Base-by-base conservation (phyloP, 495 filamentous ascomycete species). In the Evansstolkia leycettana region DNA sequence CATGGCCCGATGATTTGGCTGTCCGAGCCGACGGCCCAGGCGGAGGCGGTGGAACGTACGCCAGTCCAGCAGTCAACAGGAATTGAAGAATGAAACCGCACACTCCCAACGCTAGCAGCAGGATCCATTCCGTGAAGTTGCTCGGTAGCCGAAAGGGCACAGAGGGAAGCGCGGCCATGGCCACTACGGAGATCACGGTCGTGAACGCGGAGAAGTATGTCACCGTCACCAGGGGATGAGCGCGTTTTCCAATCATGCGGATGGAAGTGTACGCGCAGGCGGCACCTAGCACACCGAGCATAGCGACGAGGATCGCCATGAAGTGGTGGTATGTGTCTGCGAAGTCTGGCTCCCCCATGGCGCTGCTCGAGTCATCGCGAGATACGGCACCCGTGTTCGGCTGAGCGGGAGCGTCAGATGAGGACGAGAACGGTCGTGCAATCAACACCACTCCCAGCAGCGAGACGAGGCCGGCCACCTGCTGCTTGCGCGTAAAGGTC, bases 21-120 rank as follows among this genome's bases (percentile, higher is more conserved):
- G 42, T 46, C 16, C 35, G 46, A 9, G 38, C 39, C 19, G 31
- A 28, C 27, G 7, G 7, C 18, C 28, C 14, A 13, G n/a, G 16
- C 37, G 37, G 13, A 5, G 30, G 16, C 28, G 61, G 58, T 2
- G 60, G 83, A 13, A 76, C 72, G 49, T 78, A 72, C 30, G 78
- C 69, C 42, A 96, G 53, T 0, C 87, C 87, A 1, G 75, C 69
- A 3, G 89, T 94, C n/a, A 94, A 58, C 15, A 94, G 63, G 42
- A 87, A 84, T 65, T 95, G 89, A 72, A 90, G 76, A 6, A 82
- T 52, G 43, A 96, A 88, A 5, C 89, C 89, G 35, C 75, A 84
- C 0, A 76, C 52, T 0, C 82, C 84, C 15, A 94, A 54, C 28
- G 76, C 74, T 0, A 79, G 6, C 9, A 96, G 60, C 33, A 87